Conservation (phyloP, 2,329 filamentous ascomycete species). For the Teratosphaeriaceae sp. region DNA sequence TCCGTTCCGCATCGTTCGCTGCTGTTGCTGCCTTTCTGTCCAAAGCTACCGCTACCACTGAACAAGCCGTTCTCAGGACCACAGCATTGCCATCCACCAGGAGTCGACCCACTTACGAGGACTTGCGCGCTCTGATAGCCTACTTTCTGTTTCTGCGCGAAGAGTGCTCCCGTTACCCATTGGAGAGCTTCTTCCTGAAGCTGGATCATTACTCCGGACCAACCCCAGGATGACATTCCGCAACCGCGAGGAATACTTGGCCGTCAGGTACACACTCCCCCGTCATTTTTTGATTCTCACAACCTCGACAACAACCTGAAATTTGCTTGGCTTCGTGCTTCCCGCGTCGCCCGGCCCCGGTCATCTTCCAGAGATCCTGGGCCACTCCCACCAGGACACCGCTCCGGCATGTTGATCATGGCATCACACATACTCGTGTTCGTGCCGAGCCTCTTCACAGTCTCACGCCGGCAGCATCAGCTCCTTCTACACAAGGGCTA, state of each 20-base stretch:
- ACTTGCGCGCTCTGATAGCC: background rate
- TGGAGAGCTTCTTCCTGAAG: constrained; percentile 19
- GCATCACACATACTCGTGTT: too few species aligned
- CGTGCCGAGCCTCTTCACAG: background rate
- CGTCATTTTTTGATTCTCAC: too few species aligned
- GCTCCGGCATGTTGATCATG: too few species aligned
- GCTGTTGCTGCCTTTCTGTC: constrained; percentile 17
- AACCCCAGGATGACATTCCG: constrained; percentile 32
- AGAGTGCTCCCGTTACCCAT: background rate
- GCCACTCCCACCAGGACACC: too few species aligned
- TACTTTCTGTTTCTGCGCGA: constrained; percentile 1
- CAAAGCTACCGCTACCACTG: constrained; percentile 7
- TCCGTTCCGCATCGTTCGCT: constrained; percentile 13
- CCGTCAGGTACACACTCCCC: constrained; percentile 27
- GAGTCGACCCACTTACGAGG: background rate
- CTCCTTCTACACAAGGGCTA: background rate
- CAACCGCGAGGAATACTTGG: constrained; percentile 30
- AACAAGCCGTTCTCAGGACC: constrained; percentile 3
- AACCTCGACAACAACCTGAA: too few species aligned
- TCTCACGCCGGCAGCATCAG: background rate
- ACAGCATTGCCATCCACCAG: constrained; percentile 3
- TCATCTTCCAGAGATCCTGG: too few species aligned
- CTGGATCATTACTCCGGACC: constrained; percentile 8
- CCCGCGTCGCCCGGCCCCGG: too few species aligned
- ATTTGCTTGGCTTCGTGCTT: too few species aligned